Percentiles rank a stretch among this genome's conserved stretches.
phyloP scores from a whole-genome alignment of 768 basidiomycete genomes.

The Aureoboletus auriporus region DNA sequence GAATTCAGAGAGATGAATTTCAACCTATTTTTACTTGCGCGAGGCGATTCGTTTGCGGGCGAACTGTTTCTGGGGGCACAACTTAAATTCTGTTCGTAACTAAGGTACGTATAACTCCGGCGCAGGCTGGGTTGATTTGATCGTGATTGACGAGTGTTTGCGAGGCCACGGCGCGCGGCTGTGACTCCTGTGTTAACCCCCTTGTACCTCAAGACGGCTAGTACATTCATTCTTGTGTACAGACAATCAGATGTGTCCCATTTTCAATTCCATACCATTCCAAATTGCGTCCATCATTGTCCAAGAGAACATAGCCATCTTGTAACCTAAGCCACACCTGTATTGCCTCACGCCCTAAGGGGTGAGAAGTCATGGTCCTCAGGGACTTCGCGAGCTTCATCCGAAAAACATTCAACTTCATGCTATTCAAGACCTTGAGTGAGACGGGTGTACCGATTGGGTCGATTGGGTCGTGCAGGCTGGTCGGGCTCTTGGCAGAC shows the following conservation, averaged over 20 bases:
- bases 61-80: neutral
- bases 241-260: slow-evolving; percentile 34
- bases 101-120: slow-evolving; percentile 12
- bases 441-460: slow-evolving; percentile 18
- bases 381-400: slow-evolving; percentile 57
- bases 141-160: slow-evolving; percentile 5
- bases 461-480: slow-evolving; percentile 15
- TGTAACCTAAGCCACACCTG: slow-evolving; percentile 55
- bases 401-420: slow-evolving; percentile 62
- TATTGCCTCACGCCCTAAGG: slow-evolving; percentile 31
- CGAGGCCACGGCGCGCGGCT: slow-evolving; percentile 6
- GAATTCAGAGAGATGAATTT: slow-evolving; percentile 3
- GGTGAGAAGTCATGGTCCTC: slow-evolving; percentile 27
- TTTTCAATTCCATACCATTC: slow-evolving; percentile 74
- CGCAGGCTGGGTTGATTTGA: slow-evolving; percentile 1
- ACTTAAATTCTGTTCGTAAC: slow-evolving; percentile 6
- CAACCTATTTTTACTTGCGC: slow-evolving; percentile 1
- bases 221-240: slow-evolving; percentile 13
- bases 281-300: slow-evolving; percentile 50
- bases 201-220: neutral
- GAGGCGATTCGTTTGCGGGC: slow-evolving; percentile 5
- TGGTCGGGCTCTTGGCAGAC: slow-evolving; percentile 17
- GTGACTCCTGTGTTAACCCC: slow-evolving; percentile 8
- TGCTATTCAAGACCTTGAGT: slow-evolving; percentile 61
- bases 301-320: slow-evolving; percentile 48